A percentile compares a stretch with the other conserved stretches of the same genome.
These are phyloP conservation scores for Sugiyamaella castrensis DNA, from an alignment of 1,139 yeast genomes.

Conservation along the genomic window DNA sequence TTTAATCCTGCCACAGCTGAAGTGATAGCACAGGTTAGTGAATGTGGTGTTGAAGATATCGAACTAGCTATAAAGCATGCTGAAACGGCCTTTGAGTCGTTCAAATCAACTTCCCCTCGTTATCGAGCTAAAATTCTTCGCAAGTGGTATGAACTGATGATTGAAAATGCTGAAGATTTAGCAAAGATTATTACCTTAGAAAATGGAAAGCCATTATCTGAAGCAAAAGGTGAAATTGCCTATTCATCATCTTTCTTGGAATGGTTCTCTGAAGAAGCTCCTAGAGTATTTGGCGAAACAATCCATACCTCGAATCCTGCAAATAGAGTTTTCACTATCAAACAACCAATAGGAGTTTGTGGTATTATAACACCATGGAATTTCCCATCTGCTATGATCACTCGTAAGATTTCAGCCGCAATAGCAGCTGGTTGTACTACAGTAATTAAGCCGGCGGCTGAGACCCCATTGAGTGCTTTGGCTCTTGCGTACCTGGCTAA, in stretches of 20 bases:
- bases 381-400: conserved; percentile 89
- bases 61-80: conserved; percentile 55
- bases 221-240: conserved; percentile 69
- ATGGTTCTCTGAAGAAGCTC: conserved; percentile 85
- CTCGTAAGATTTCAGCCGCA: conserved; percentile 87
- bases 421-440: conserved; percentile 91
- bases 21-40: conserved; percentile 54
- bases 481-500: conserved; percentile 69
- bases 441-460: conserved; percentile 82
- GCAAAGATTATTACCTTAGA: conserved; percentile 70
- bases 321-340: conserved; percentile 57
- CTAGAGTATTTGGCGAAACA: conserved; percentile 65
- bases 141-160: conserved; percentile 57
- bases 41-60: conserved; percentile 47
- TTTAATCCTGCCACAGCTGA: conserved; percentile 69
- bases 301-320: conserved; percentile 57
- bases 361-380: conserved; percentile 94
- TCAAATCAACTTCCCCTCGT: conserved; percentile 56
- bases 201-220: conserved; percentile 75
- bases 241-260: conserved; percentile 78
- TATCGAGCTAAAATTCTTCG: conserved; percentile 63
- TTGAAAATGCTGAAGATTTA: conserved; percentile 64
- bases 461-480: conserved; percentile 81
- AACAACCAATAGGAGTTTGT: conserved; percentile 83
- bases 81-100: conserved; percentile 53